Conservation (phyloP, 108 stramenopile species). For the Epipyxis sp. region DNA sequence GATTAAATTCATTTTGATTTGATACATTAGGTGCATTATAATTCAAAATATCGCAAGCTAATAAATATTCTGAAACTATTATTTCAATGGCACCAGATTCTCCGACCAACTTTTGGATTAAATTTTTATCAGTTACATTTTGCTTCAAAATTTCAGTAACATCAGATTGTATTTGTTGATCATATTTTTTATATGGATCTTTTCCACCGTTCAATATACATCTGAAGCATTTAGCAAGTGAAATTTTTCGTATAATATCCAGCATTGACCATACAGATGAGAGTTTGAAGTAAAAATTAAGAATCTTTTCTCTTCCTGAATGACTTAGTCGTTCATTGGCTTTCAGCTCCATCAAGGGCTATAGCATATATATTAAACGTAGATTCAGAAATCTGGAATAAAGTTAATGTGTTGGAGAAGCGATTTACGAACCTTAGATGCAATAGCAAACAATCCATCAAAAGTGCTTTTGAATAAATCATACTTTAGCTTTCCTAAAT, state of each 20-base stretch:
- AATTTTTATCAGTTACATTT: background rate
- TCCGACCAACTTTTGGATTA: background rate
- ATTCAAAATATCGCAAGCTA: background rate
- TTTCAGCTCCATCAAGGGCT: conserved; percentile 4
- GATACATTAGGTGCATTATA: background rate
- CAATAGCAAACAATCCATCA: no score
- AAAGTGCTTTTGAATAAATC: no score
- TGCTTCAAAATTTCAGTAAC: background rate
- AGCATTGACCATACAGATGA: background rate
- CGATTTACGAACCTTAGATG: no score
- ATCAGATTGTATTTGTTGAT: conserved; percentile 1
- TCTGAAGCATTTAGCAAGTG: background rate
- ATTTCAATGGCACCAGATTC: background rate
- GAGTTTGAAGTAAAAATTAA: background rate
- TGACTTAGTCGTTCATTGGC: background rate
- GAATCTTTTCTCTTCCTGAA: background rate
- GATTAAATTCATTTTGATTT: background rate
- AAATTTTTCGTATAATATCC: background rate
- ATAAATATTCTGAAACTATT: background rate
- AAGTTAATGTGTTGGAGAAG: no score
- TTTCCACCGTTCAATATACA: conserved; percentile 7
- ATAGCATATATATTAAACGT: no score
- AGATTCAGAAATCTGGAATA: no score
- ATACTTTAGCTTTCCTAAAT: no score
- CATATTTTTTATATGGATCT: background rate